phyloP scores from a whole-genome alignment of 2,329 filamentous ascomycete species.

The Esteya vermicola region DNA sequence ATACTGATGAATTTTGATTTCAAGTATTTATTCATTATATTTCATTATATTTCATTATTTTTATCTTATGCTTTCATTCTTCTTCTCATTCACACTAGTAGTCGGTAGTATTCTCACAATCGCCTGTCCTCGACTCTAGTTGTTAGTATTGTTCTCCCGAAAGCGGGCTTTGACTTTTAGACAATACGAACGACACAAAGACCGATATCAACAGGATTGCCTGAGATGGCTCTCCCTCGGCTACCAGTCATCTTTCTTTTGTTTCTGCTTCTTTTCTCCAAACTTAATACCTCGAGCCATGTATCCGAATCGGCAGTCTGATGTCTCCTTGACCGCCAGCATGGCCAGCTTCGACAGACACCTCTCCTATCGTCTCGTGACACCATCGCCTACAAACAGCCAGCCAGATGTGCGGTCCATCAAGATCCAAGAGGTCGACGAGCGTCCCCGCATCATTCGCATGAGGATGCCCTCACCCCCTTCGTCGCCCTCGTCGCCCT shows the following conservation, averaged over 20 bases:
- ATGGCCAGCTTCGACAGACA: too few species aligned
- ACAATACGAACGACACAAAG: background rate
- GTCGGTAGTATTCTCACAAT: background rate
- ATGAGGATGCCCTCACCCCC: background rate
- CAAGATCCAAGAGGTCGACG: constrained; percentile 2
- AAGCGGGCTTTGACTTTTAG: background rate
- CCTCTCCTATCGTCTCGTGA: too few species aligned
- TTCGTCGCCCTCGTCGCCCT: background rate
- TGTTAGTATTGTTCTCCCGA: constrained; percentile 1
- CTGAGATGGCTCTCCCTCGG: too few species aligned
- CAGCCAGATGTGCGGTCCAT: constrained; percentile 1
- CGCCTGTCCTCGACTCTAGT: background rate
- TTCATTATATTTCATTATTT: background rate
- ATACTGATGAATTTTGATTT: background rate
- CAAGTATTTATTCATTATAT: background rate
- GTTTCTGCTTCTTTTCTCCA: too few species aligned
- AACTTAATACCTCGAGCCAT: too few species aligned
- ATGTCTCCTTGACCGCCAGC: too few species aligned
- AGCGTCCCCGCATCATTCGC: constrained; percentile 2
- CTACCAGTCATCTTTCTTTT: too few species aligned
- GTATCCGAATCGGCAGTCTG: too few species aligned
- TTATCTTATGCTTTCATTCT: background rate
- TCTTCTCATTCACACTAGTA: background rate
- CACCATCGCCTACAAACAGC: background rate
- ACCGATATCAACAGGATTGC: background rate